phyloP scores from a whole-genome alignment of 495 filamentous ascomycete species.

The Aspergillus cristatus region DNA sequence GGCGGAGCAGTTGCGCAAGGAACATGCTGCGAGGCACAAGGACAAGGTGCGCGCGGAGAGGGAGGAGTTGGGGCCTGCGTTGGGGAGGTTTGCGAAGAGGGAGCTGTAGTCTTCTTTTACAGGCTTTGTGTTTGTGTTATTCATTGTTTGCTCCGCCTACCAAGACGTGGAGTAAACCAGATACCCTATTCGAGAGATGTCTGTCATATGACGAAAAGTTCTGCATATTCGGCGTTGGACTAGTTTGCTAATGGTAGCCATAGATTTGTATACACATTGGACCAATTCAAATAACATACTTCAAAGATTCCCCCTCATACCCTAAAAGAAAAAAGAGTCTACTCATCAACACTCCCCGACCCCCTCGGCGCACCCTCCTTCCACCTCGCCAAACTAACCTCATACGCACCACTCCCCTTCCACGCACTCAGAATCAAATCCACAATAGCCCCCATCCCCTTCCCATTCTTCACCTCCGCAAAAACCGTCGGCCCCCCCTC shows the following conservation, averaged over 20 bases:
- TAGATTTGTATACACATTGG: no score
- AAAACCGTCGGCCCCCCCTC: constrained; percentile 97
- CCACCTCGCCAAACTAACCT: constrained; percentile 44
- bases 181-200: neutral
- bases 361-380: constrained; percentile 40
- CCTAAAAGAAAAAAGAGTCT: constrained; percentile 5
- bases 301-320: no score
- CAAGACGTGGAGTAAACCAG: neutral
- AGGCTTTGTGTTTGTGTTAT: neutral
- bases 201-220: neutral
- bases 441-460: constrained; percentile 75
- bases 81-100: constrained; percentile 60
- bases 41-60: constrained; percentile 52
- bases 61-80: constrained; percentile 59
- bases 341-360: constrained; percentile 33
- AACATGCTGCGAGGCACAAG: constrained; percentile 50
- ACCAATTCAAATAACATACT: no score
- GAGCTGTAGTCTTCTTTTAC: constrained; percentile 18
- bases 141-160: neutral
- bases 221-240: neutral
- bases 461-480: constrained; percentile 89
- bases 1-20: constrained; percentile 58
- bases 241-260: neutral
- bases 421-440: constrained; percentile 85
- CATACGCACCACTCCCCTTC: constrained; percentile 73